Base-by-base conservation (phyloP, 2,329 filamentous ascomycete species). In the Apiospora sp. region DNA sequence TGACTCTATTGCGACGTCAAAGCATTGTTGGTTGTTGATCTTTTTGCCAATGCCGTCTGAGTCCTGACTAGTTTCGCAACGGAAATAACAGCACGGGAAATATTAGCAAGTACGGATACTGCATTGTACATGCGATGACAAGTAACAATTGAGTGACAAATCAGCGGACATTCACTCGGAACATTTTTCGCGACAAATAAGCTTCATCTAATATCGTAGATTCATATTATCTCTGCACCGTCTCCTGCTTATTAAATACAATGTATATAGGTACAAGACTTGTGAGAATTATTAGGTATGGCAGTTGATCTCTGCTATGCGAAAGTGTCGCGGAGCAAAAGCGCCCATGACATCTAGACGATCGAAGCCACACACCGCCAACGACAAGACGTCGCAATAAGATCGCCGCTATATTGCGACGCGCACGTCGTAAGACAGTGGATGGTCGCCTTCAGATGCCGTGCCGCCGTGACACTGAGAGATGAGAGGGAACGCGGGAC, bases 1-100 rank as follows among this genome's bases (percentile, higher is more conserved):
- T 64, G 58, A n/a, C 54, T 64, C 30, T 64, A 64, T 41, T 41
- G 58, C 58, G 34, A 64, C 30, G 58, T 41, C 58, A 64, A 64
- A 41, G 30, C 58, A 64, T 37, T 37, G 34, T 41, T n/a, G 58
- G n/a, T 41, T n/a, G 58, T 37, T 61, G 27, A 37, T 37, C 34
- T 34, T 16, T 6, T 58, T 37, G 34, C 16, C 58, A n/a, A n/a
- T 41, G 41, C 34, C 34, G 13, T 64, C 58, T 6, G 2, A 30
- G 27, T 30, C 27, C 27, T 30, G 34, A 41, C 13, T 6, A 12
- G 7, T 51, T 14, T 51, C n/a, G 49, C n/a, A 14, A 24, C 22
- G 46, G 22, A 10, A 49, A 49, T n/a, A 49, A 49, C 2, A 6
- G 4, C 22, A 22, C 46, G 46, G 46, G 7, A n/a, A n/a, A n/a